These are phyloP conservation scores for Papiliotrema laurentii DNA, from an alignment of 1,284 basidiomycete genomes.

Conservation along the genomic window DNA sequence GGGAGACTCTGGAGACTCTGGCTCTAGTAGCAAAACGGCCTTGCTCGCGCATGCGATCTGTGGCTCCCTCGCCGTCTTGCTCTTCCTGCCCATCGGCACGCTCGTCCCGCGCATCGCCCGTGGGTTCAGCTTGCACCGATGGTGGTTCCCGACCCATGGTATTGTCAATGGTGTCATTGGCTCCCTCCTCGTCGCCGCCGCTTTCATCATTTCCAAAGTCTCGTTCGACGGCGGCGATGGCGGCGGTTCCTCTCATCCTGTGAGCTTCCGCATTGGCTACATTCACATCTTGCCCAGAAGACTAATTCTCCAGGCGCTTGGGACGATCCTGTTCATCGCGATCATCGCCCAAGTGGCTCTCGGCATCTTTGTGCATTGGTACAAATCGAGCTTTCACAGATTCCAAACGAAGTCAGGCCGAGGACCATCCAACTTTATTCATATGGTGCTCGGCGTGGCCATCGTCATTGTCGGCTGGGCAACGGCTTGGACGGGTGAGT, in stretches of 20 bases:
- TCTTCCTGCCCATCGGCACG: constrained; percentile 59
- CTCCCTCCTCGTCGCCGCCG: constrained; percentile 52
- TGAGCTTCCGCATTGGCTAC: constrained; percentile 11
- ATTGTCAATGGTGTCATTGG: constrained; percentile 57
- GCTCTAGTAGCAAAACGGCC: constrained; percentile 20
- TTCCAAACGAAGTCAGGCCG: constrained; percentile 24
- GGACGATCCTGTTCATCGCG: constrained; percentile 59
- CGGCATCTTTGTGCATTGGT: constrained; percentile 59
- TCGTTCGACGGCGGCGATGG: background rate
- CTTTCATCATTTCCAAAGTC: no score
- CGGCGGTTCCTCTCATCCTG: constrained; percentile 15
- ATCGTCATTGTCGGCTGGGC: constrained; percentile 28
- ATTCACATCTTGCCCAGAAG: no score
- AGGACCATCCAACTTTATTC: constrained; percentile 32
- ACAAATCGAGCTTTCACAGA: constrained; percentile 8
- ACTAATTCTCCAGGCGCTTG: constrained; percentile 55
- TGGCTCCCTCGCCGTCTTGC: constrained; percentile 56
- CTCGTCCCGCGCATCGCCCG: constrained; percentile 59
- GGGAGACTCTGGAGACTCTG: no score
- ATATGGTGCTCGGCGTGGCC: constrained; percentile 28
- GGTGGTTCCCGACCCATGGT: constrained; percentile 58
- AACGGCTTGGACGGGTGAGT: constrained; percentile 30
- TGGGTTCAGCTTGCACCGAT: constrained; percentile 50
- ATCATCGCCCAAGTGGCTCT: constrained; percentile 58
- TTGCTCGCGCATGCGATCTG: constrained; percentile 58